Percentiles rank a stretch among this genome's conserved stretches.
phyloP scores from a whole-genome alignment of 345 rosid species.

The Populus pruinosa region DNA sequence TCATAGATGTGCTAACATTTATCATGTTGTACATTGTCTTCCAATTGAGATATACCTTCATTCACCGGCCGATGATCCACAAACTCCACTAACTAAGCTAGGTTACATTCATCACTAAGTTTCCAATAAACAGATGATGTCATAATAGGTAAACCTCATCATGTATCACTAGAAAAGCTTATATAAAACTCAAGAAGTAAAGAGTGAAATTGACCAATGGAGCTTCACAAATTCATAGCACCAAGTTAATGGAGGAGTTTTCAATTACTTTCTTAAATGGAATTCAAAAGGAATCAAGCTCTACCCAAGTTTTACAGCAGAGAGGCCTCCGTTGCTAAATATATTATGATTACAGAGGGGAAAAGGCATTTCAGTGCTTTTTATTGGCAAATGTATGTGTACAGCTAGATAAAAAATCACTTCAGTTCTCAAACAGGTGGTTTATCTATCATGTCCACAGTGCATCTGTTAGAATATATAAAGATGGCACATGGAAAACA shows the following conservation, averaged over 20 bases:
- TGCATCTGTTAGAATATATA: not conserved
- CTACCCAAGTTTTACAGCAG: not conserved
- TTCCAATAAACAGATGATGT: not conserved
- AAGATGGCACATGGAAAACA: not conserved
- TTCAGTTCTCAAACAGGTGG: not conserved
- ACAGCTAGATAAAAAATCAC: not conserved
- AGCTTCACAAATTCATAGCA: not conserved
- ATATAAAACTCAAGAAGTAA: not conserved
- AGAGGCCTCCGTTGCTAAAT: not conserved
- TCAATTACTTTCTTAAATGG: not conserved
- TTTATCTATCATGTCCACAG: not conserved
- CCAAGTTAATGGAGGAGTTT: not conserved
- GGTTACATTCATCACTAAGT: not conserved
- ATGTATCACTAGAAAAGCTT: not conserved
- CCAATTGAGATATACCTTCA: not conserved
- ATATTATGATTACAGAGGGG: not conserved
- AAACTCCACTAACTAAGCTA: not conserved
- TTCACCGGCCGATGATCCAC: not conserved
- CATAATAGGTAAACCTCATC: not conserved
- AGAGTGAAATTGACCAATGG: not conserved
- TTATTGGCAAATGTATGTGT: not conserved
- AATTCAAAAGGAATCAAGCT: not conserved
- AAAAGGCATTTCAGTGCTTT: not conserved
- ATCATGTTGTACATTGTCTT: not conserved
- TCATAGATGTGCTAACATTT: not conserved